Evolutionary conservation across 345 rosid genomes (phyloP).

Genomic region (Clausena lansium): DNA sequence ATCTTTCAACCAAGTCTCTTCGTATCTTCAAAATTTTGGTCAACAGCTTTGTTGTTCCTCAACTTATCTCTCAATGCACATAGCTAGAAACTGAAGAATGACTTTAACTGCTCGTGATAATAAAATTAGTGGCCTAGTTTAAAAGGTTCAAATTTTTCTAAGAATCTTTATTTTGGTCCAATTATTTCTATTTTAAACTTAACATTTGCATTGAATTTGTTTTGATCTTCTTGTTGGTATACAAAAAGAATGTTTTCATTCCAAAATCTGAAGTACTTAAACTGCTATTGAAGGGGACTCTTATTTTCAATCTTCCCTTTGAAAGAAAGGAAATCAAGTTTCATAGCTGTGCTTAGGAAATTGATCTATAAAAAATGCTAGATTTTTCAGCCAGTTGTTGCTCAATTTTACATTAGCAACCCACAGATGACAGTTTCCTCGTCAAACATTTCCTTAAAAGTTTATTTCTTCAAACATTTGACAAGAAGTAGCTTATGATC

Average conservation of each 20-base stretch:
- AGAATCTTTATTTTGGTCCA: neutral
- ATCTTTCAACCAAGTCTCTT: conserved; percentile 84
- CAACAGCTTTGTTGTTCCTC: conserved; percentile 45
- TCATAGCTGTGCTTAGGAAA: neutral
- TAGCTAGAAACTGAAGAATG: neutral
- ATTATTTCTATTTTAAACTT: neutral
- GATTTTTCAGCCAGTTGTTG: neutral
- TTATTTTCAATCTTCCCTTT: neutral
- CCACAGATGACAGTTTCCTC: neutral
- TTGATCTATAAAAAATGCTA: neutral
- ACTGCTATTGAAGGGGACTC: neutral
- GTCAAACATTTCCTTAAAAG: neutral
- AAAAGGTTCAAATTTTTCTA: neutral
- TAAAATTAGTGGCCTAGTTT: neutral
- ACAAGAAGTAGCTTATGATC: neutral
- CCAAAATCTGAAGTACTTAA: neutral
- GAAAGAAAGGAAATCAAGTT: neutral
- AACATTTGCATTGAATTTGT: neutral
- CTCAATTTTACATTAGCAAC: neutral
- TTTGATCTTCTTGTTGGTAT: neutral
- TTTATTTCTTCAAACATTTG: neutral
- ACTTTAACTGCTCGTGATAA: neutral
- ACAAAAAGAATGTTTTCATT: neutral
- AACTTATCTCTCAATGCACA: neutral
- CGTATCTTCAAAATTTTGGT: conserved; percentile 64